phyloP scores from a whole-genome alignment of 768 basidiomycete genomes.

The Suillus brevipes region DNA sequence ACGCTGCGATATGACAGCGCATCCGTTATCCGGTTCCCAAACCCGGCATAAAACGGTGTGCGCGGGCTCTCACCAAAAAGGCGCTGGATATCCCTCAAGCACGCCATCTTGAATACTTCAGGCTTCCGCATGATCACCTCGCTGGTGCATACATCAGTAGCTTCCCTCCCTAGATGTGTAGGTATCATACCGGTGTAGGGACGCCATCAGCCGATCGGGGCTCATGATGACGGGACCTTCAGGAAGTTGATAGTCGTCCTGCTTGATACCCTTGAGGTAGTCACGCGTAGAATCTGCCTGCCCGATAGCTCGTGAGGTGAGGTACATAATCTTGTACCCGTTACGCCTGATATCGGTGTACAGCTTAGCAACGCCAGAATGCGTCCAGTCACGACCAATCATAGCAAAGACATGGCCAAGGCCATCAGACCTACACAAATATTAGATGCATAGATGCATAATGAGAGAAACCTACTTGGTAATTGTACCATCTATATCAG shows the following conservation, averaged over 20 bases:
- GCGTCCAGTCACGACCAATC: conserved; percentile 98
- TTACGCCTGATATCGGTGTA: conserved; percentile 95
- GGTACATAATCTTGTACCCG: conserved; percentile 97
- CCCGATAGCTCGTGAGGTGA: conserved; percentile 95
- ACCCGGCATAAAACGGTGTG: conserved; percentile 94
- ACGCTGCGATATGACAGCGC: conserved; percentile 97
- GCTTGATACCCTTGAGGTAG: conserved; percentile 92
- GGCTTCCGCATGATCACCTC: conserved; percentile 99
- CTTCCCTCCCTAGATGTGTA: background rate
- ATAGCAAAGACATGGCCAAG: conserved; percentile 96
- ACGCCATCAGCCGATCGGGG: conserved; percentile 92
- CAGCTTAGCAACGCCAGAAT: conserved; percentile 93
- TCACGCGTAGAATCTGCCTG: conserved; percentile 96
- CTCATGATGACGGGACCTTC: conserved; percentile 99
- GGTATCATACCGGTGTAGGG: conserved; percentile 80
- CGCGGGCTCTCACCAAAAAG: conserved; percentile 73
- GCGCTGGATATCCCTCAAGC: conserved; percentile 89
- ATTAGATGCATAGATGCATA: background rate
- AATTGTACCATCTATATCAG: conserved; percentile 98
- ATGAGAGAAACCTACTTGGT: conserved; percentile 69
- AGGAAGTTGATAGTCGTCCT: conserved; percentile 94
- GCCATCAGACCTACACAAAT: conserved; percentile 76
- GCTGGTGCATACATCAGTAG: conserved; percentile 39
- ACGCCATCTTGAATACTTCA: conserved; percentile 99
- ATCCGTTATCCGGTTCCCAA: conserved; percentile 98